phyloP scores from a whole-genome alignment of 106 monocot species.

The Iris macrosiphon region DNA sequence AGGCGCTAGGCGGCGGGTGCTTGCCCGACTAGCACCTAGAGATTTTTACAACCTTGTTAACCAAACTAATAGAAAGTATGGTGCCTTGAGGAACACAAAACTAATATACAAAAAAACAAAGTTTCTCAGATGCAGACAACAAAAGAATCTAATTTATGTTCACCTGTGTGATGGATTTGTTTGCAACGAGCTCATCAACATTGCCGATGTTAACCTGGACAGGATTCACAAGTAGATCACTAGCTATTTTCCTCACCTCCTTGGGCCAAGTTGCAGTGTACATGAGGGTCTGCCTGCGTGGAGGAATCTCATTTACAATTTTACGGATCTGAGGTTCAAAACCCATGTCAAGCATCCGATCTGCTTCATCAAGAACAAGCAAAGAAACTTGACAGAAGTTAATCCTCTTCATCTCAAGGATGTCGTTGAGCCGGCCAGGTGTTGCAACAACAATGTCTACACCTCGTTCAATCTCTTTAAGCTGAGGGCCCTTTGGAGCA shows the following conservation, averaged over 20 bases:
- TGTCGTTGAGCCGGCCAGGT: slow-evolving; percentile 60
- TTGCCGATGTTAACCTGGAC: slow-evolving; percentile 60
- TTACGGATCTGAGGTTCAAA: slow-evolving; percentile 61
- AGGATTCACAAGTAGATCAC: slow-evolving; percentile 45
- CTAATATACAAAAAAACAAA: too few relatives aligned
- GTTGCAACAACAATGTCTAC: slow-evolving; percentile 57
- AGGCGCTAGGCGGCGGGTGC: too few relatives aligned
- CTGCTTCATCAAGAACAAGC: slow-evolving; percentile 69
- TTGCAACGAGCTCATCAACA: slow-evolving; percentile 49
- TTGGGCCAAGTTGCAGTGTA: slow-evolving; percentile 69
- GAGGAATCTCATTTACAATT: slow-evolving; percentile 54
- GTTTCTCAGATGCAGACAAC: too few relatives aligned
- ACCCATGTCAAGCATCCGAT: slow-evolving; percentile 70
- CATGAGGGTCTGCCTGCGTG: slow-evolving; percentile 57
- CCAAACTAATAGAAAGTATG: too few relatives aligned
- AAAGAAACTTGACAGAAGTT: slow-evolving; percentile 45
- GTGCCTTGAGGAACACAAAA: too few relatives aligned
- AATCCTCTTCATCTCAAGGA: slow-evolving; percentile 45
- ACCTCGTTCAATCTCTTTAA: slow-evolving; percentile 52
- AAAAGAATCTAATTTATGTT: neutral
- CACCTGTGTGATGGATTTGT: slow-evolving; percentile 69
- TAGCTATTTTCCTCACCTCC: slow-evolving; percentile 64
- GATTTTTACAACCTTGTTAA: too few relatives aligned
- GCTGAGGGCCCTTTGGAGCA: slow-evolving; percentile 46
- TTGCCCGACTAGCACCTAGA: too few relatives aligned